Base-by-base conservation (phyloP, 257 asterid genomes). In the Parsonsia alboflavescens region DNA sequence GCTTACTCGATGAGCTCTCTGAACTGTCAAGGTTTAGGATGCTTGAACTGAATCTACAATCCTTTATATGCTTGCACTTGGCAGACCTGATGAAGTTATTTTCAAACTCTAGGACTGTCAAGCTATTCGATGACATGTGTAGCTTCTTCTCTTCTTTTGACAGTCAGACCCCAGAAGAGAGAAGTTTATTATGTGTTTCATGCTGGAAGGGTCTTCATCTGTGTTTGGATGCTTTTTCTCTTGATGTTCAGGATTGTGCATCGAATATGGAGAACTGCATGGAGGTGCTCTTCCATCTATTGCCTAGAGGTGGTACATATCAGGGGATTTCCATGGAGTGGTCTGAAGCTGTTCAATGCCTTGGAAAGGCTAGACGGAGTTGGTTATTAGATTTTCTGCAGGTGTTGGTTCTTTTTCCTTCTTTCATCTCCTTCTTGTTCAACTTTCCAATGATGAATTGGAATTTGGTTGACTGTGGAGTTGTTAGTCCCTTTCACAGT, bases 121-220 rank as follows among this genome's bases (percentile, higher is more conserved):
- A 88, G 77, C 90, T 95, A 74, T 90, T 90, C 73, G 90, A 90
- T 72, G 99, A 92, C 73, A 78, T 88, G 74, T 79, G 85, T 41
- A 79, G 73, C 76, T 95, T 92, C 82, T 74, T 92, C 49, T 81
- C 66, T 57, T 85, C 86, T 76, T 87, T 96, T 73, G 89, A 84
- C 78, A 80, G 76, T 66, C 78, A 81, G 74, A 82, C 64, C 58
- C 54, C 74, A 56, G 91, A 81, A 77, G 83, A 84, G 58, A 86
- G 84, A 82, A 85, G 75, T 72, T 82, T 86, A 5, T 73, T 92
- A 73, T 84, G 93, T 78, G 80, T 90, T 81, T 88, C 96, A 61
- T 89, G 98, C 84, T 95, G 99, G 99, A 95, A 90, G 80, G 97
- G 99, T 76, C 85, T 95, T 79, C 80, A 76, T 76, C 68, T 76